Conservation (phyloP, 345 rosid genomes). For the Ceriops zippeliana region DNA sequence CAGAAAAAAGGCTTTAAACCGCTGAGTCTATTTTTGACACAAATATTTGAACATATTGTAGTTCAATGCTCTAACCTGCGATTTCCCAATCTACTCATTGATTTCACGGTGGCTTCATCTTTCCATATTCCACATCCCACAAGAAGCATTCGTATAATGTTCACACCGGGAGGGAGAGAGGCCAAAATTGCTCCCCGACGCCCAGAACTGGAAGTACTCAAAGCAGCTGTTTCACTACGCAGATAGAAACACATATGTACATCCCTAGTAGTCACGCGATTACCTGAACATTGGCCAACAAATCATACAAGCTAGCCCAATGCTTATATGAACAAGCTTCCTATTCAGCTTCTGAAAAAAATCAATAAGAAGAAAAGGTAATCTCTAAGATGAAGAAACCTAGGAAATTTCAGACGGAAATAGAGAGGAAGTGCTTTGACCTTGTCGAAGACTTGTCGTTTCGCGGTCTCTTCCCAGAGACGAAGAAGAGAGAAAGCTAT, state of each 20-base stretch:
- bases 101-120: conserved; percentile 81
- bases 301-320: conserved; percentile 84
- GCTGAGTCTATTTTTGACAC: not conserved
- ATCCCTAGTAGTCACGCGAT: conserved; percentile 12
- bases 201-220: conserved; percentile 58
- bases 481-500: conserved; percentile 51
- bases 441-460: conserved; percentile 60
- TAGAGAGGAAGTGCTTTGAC: conserved; percentile 14
- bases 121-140: conserved; percentile 74
- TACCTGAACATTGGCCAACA: conserved; percentile 87
- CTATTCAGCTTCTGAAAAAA: conserved; percentile 56
- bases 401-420: not conserved
- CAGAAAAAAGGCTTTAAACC: not conserved
- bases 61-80: conserved; percentile 46
- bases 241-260: conserved; percentile 9
- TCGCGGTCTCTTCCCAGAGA: conserved; percentile 62
- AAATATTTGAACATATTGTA: not conserved
- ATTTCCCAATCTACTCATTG: conserved; percentile 94
- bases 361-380: conserved; percentile 6
- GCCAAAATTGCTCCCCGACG: conserved; percentile 73
- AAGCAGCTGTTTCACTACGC: conserved; percentile 14
- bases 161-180: conserved; percentile 59
- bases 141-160: conserved; percentile 68
- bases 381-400: conserved; percentile 1
- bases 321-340: conserved; percentile 86